phyloP scores from a whole-genome alignment of 1,139 yeast species.

The Taiozyma sp. region DNA sequence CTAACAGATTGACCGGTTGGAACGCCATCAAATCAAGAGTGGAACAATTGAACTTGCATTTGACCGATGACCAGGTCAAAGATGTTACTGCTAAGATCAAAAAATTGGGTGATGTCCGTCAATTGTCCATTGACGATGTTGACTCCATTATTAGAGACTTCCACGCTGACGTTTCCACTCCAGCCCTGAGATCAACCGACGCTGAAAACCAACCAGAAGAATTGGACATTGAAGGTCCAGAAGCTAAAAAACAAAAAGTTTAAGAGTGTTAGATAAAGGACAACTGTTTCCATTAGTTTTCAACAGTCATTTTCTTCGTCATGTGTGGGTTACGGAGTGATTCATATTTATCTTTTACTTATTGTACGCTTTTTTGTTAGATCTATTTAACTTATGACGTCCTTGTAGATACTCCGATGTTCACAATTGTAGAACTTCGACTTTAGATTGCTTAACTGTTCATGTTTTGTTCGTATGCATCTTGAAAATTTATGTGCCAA shows the following conservation, averaged over 20 bases:
- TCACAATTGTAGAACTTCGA: too few species aligned
- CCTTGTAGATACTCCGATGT: neutral
- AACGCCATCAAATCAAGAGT: slow-evolving; percentile 98
- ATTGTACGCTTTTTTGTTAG: neutral
- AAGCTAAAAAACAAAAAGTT: slow-evolving; percentile 23
- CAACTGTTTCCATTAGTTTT: neutral
- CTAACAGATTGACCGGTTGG: slow-evolving; percentile 98
- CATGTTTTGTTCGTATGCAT: too few species aligned
- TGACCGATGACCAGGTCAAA: slow-evolving; percentile 91
- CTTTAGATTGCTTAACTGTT: too few species aligned
- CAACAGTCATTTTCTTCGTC: neutral
- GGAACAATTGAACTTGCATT: slow-evolving; percentile 86
- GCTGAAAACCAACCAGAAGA: slow-evolving; percentile 24
- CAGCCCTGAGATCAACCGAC: slow-evolving; percentile 26
- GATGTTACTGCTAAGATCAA: slow-evolving; percentile 93
- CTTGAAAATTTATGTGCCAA: neutral
- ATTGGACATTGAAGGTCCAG: slow-evolving; percentile 24
- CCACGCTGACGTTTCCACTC: slow-evolving; percentile 63
- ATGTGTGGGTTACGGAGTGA: neutral
- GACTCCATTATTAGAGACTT: slow-evolving; percentile 93
- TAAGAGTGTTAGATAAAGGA: neutral
- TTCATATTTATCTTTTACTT: neutral
- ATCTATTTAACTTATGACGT: neutral
- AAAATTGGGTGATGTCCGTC: slow-evolving; percentile 91
- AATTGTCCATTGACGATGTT: slow-evolving; percentile 92